Base-by-base conservation (phyloP, 2,329 filamentous ascomycete genomes). In the Penicillium verrucosum region DNA sequence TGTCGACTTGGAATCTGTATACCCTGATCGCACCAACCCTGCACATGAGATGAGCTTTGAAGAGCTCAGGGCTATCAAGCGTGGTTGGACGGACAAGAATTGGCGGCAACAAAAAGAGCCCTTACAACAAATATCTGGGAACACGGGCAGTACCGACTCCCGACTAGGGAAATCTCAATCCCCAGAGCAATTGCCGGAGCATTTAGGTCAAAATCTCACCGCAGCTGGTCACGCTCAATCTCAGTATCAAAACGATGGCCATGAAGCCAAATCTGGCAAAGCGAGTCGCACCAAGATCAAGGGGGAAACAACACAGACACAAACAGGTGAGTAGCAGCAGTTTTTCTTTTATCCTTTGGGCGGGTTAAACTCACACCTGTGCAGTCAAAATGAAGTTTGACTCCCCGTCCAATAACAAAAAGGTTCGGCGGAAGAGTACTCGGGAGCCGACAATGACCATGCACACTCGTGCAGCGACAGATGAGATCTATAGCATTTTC, bases 401-500 rank as follows among this genome's bases (percentile, higher is more conserved):
- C 68, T 97, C 93, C 2, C 93, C 92, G 0, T 89, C 89, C 0
- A 85, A 87, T n/a, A 85, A 87, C 16, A 86, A 86, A 4, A 97
- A 95, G 73, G 82, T 93, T 54, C 89, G 87, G 62, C 90, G 90
- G 73, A 94, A 89, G 72, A 87, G 86, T 50, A 81, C 81, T 11
- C 77, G 80, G 36, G 93, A 97, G 73, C 90, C 92, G n/a, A 99
- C 94, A 1, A 97, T 99, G 92, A 99, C 94, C 0, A 85, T 99
- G 63, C 92, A 97, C 70, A 99, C 94, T 12, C 90, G 85, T 66
- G 93, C 94, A 62, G 94, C 94, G 5, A 97, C 93, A 60, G 92
- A 97, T 65, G 94, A 99, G 65, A 97, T 99, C 51, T 97, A 97
- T 68, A 92, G 92, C 56, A 90, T 99, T 46, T 99, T 97, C 76